phyloP scores from a whole-genome alignment of 495 filamentous ascomycete genomes.

The Pyrenula massariospora region DNA sequence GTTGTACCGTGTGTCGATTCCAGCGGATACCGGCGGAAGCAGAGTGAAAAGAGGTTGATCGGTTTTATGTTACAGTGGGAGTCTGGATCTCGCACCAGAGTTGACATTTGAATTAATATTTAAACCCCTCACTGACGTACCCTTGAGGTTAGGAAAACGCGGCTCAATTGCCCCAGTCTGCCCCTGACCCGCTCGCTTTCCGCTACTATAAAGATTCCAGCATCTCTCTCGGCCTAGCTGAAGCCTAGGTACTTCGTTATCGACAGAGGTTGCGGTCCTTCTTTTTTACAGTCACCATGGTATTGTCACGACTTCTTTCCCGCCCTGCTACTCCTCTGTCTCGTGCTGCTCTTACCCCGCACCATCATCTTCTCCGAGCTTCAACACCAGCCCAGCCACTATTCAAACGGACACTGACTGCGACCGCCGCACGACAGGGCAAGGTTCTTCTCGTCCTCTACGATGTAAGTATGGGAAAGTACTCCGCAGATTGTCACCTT shows the following conservation, averaged over 20 bases:
- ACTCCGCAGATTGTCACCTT: background rate
- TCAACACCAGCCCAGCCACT: background rate
- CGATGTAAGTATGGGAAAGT: conserved; percentile 44
- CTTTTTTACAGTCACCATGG: background rate
- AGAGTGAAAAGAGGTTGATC: too few species aligned
- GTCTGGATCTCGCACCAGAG: background rate
- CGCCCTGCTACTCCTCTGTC: background rate
- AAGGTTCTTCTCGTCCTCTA: conserved; percentile 68
- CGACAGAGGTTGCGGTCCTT: background rate
- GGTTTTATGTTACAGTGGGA: too few species aligned
- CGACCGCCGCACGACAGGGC: conserved; percentile 46
- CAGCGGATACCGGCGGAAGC: too few species aligned
- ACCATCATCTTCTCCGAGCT: background rate
- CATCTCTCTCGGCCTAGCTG: too few species aligned
- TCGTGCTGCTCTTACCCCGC: background rate
- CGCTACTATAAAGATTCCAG: too few species aligned
- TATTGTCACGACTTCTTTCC: background rate
- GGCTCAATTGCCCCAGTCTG: too few species aligned
- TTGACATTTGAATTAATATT: background rate
- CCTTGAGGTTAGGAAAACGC: background rate
- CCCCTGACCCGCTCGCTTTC: too few species aligned
- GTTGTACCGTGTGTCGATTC: too few species aligned
- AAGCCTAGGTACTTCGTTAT: background rate
- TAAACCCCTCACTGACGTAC: background rate
- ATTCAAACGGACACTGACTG: conserved; percentile 37